Evolutionary conservation across 2,329 filamentous ascomycete species (phyloP).

Genomic region (Berkeleyomyces basicola): DNA sequence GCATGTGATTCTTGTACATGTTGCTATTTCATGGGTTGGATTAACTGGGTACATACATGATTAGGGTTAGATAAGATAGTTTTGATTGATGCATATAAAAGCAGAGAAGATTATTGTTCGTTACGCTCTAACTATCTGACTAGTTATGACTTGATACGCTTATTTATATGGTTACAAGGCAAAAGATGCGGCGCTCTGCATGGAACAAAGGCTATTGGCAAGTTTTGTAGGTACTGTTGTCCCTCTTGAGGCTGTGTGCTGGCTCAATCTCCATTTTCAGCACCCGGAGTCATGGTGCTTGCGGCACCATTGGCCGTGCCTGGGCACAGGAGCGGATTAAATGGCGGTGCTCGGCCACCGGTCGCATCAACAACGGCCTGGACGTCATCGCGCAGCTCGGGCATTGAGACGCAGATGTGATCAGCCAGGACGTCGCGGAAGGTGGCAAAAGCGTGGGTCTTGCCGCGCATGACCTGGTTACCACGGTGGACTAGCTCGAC

Average conservation of each 20-base stretch:
- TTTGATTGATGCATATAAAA: neutral
- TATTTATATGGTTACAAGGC: no score
- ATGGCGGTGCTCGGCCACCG: conserved; percentile 16
- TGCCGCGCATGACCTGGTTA: conserved; percentile 52
- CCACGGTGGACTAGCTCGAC: conserved; percentile 49
- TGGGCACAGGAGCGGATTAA: neutral
- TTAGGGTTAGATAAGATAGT: neutral
- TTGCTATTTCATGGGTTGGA: neutral
- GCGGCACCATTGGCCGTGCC: neutral
- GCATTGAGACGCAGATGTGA: conserved; percentile 40
- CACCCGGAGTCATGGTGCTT: neutral
- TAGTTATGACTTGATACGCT: no score
- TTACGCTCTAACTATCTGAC: no score
- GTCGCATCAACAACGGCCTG: conserved; percentile 33
- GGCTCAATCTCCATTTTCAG: conserved; percentile 1
- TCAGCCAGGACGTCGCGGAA: conserved; percentile 47
- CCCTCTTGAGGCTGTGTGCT: neutral
- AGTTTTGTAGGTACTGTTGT: neutral
- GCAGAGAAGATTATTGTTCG: neutral
- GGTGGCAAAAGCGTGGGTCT: conserved; percentile 40
- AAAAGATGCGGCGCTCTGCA: no score
- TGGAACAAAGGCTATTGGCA: neutral
- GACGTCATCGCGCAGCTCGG: conserved; percentile 40
- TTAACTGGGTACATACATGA: neutral
- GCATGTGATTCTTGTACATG: neutral